Conservation (phyloP, 2,329 filamentous ascomycete genomes). For the Xylaria sp. region DNA sequence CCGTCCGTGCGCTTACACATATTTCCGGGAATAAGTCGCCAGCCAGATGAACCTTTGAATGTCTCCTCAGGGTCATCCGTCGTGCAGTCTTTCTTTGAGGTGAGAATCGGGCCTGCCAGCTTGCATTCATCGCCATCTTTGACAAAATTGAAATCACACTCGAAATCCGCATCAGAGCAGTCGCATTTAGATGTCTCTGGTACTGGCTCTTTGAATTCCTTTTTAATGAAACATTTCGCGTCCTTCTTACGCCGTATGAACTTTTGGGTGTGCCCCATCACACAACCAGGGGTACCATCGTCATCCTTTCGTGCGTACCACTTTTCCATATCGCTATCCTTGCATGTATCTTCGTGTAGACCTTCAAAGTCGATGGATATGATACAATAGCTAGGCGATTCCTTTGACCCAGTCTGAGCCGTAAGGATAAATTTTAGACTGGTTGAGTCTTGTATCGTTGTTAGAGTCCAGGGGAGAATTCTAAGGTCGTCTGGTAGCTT, state of each 20-base stretch:
- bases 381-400: slow-evolving; percentile 67
- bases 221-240: slow-evolving; percentile 87
- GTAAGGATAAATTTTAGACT: slow-evolving; percentile 90
- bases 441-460: slow-evolving; percentile 91
- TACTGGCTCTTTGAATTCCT: slow-evolving; percentile 82
- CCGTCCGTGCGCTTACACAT: slow-evolving; percentile 72
- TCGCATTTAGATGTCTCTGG: slow-evolving; percentile 79
- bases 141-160: slow-evolving; percentile 95
- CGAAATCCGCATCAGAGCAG: slow-evolving; percentile 87
- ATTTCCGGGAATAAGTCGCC: slow-evolving; percentile 89
- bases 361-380: slow-evolving; percentile 86
- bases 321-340: slow-evolving; percentile 80
- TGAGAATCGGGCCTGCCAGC: slow-evolving; percentile 68
- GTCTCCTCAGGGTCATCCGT: slow-evolving; percentile 71
- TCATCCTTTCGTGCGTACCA: slow-evolving; percentile 88
- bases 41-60: slow-evolving; percentile 89
- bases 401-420: slow-evolving; percentile 65
- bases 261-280: slow-evolving; percentile 96
- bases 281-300: slow-evolving; percentile 82
- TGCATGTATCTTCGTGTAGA: slow-evolving; percentile 83
- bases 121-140: slow-evolving; percentile 76
- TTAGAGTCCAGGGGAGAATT: slow-evolving; percentile 78
- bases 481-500: slow-evolving; percentile 74
- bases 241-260: slow-evolving; percentile 87
- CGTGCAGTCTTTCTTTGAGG: slow-evolving; percentile 80